Base-by-base conservation (phyloP, 192 early-diverging fungal species). In the Podila horticola region DNA sequence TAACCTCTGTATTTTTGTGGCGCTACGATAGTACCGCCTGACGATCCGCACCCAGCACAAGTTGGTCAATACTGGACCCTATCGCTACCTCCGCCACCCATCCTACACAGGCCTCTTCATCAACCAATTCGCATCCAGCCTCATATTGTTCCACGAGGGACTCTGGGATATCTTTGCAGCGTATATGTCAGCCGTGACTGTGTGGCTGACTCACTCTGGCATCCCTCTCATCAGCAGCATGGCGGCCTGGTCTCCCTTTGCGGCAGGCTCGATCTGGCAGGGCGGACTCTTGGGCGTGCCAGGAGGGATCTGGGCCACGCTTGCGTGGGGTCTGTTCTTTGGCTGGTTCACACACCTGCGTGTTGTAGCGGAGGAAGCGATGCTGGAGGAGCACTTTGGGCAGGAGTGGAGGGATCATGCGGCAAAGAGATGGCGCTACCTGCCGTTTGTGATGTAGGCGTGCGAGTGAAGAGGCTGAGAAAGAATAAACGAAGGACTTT, bases 41-140 rank as follows among this genome's bases (percentile, higher is more conserved):
- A 65, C 74, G 1, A 75, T 75, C 22, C 74, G 74, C 11, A 24
- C 49, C 10, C 41, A 33, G 0, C 74, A 75, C 17, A 62, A 13
- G 20, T 62, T 75, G 20, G 55, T 75, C 19, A 8, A 58, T 7
- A 22, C 13, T 3, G 74, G 74, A 3, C 74, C 74, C 29, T 75
- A 75, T 41, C 55, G 11, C 15, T 64, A 48, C 30, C 34, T 75
- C 10, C 61, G 60, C 22, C 74, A 75, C 38, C 74, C 74, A 4
- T 49, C 51, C 38, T 75, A 75, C 28, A 75, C 74, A 1, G 74
- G 74, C 4, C 60, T 30, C 1, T 0, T 64, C 15, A 11, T 75
- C 59, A 67, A 55, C 26, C 9, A 5, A 22, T 1, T 26, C 5
- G 30, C 19, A 20, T 33, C 38, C 6, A 22, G 52, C 28, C 62